phyloP scores from a whole-genome alignment of 2,329 filamentous ascomycete genomes.

The Alternaria incomplexa region DNA sequence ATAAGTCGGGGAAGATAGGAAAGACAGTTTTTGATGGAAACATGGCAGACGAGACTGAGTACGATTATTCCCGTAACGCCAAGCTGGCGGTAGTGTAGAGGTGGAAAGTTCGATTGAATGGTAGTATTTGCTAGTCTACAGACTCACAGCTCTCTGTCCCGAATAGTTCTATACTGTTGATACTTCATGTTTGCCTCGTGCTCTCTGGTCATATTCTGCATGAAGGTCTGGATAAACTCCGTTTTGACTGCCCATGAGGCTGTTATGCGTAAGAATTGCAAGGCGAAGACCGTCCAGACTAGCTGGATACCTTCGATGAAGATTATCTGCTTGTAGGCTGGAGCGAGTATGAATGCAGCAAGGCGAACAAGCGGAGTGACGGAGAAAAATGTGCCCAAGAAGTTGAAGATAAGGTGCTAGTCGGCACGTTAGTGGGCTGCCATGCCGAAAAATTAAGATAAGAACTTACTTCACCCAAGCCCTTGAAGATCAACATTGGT shows the following conservation, averaged over 20 bases:
- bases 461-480: conserved; percentile 7
- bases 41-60: neutral
- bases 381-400: conserved; percentile 2
- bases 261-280: conserved; percentile 1
- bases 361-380: conserved; percentile 5
- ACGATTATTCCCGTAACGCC: neutral
- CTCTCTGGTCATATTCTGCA: conserved; percentile 5
- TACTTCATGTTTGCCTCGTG: neutral
- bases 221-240: conserved; percentile 1
- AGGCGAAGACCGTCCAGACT: conserved; percentile 7
- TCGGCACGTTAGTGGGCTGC: neutral
- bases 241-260: conserved; percentile 19
- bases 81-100: neutral
- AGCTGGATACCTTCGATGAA: conserved; percentile 13
- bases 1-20: neutral
- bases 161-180: neutral
- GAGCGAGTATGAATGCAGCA: conserved; percentile 13
- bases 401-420: conserved; percentile 5
- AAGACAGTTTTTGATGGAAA: neutral
- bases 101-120: neutral
- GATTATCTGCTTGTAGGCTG: conserved; percentile 20
- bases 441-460: neutral
- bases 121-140: neutral
- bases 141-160: neutral
- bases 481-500: neutral